Conservation (phyloP, 345 rosid genomes). For the Pugionium dolabratum region DNA sequence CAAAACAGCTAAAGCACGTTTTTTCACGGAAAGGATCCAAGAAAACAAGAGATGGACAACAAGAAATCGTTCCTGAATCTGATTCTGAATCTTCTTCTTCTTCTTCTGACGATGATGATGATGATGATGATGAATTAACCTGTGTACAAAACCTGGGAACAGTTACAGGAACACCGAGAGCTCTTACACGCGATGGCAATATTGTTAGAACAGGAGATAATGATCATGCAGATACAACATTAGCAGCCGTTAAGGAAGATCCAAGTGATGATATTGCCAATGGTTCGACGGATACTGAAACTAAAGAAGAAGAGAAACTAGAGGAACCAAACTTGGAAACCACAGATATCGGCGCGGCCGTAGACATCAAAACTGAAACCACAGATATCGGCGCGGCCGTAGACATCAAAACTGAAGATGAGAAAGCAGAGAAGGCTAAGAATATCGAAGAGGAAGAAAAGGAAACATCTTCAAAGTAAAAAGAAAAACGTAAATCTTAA, state of each 20-base stretch:
- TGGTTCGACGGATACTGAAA: conserved; percentile 22
- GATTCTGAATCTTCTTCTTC: conserved; percentile 48
- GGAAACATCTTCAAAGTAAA: conserved; percentile 16
- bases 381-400: conserved; percentile 15
- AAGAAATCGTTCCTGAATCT: conserved; percentile 43
- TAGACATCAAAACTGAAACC: conserved; percentile 20
- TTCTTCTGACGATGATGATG: background rate
- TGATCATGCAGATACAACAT: conserved; percentile 35
- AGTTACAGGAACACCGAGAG: conserved; percentile 28
- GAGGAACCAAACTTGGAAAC: conserved; percentile 30
- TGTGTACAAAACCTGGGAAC: conserved; percentile 30
- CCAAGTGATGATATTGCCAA: conserved; percentile 26
- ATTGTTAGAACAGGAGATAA: conserved; percentile 34
- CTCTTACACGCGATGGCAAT: conserved; percentile 40
- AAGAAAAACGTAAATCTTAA: background rate
- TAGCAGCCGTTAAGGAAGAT: conserved; percentile 22
- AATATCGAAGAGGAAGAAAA: conserved; percentile 25
- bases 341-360: conserved; percentile 14
- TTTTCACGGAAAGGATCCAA: conserved; percentile 70
- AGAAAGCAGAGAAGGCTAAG: conserved; percentile 18
- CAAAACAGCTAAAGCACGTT: conserved; percentile 55
- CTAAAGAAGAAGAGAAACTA: conserved; percentile 28
- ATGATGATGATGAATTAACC: conserved; percentile 35
- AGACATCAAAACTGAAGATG: conserved; percentile 28
- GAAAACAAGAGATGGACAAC: conserved; percentile 30